Evolutionary conservation across 371 early-diverging fungal genomes (phyloP).

Genomic region (Lichtheimia ramosa): DNA sequence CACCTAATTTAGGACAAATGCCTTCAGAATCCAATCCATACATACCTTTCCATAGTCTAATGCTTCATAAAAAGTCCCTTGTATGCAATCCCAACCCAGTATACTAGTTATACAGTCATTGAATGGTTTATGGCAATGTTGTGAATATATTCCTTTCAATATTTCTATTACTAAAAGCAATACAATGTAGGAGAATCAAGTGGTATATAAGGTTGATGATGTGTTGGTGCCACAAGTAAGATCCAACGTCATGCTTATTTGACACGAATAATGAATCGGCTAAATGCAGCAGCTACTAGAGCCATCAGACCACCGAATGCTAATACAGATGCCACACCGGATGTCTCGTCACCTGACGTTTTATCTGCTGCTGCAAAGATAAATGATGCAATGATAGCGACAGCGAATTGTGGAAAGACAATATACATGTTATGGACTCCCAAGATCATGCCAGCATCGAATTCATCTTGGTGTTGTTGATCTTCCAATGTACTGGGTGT

Average conservation of each 20-base stretch:
- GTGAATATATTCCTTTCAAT: too few relatives aligned
- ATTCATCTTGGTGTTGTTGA: neutral
- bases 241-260: neutral
- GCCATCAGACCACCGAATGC: constrained; percentile 66
- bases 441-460: constrained; percentile 55
- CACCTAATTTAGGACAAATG: too few relatives aligned
- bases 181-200: too few relatives aligned
- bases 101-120: too few relatives aligned
- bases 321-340: constrained; percentile 49
- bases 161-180: too few relatives aligned
- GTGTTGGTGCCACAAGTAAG: too few relatives aligned
- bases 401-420: constrained; percentile 65
- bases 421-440: constrained; percentile 77
- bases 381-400: constrained; percentile 37
- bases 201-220: too few relatives aligned
- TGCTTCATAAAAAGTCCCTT: too few relatives aligned
- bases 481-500: neutral
- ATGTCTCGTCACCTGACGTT: constrained; percentile 24
- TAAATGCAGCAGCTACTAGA: constrained; percentile 53
- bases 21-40: too few relatives aligned
- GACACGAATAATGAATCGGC: constrained; percentile 39
- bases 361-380: constrained; percentile 31
- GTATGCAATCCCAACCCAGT: too few relatives aligned
- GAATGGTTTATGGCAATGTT: too few relatives aligned
- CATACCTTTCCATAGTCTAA: too few relatives aligned